Conservation (phyloP, 768 basidiomycete species). For the Hericium erinaceus region DNA sequence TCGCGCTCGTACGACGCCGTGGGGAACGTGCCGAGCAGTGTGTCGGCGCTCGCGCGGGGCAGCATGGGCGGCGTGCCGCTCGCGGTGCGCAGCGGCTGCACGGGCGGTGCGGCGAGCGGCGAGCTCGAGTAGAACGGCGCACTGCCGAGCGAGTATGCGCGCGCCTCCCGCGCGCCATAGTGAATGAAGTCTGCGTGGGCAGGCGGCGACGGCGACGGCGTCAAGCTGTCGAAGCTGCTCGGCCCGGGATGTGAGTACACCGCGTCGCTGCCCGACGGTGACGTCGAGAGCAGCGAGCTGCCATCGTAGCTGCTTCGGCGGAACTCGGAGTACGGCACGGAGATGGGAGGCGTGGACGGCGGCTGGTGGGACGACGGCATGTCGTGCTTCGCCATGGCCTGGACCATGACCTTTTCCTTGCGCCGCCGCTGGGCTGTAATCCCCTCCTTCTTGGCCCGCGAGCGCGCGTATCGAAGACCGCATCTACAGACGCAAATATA, state of each 20-base stretch:
- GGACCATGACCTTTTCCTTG: constrained; percentile 45
- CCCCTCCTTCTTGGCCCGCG: constrained; percentile 83
- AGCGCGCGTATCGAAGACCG: constrained; percentile 79
- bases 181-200: constrained; percentile 47
- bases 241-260: constrained; percentile 29
- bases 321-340: constrained; percentile 39
- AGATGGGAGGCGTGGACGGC: constrained; percentile 24
- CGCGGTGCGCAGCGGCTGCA: constrained; percentile 12
- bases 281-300: constrained; percentile 33
- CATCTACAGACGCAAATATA: constrained; percentile 39
- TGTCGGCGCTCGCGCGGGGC: constrained; percentile 6
- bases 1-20: constrained; percentile 13
- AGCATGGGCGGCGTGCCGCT: constrained; percentile 5
- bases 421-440: constrained; percentile 48
- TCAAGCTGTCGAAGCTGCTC: constrained; percentile 32
- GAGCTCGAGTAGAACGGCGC: constrained; percentile 43
- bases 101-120: constrained; percentile 37
- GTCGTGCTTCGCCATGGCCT: constrained; percentile 16
- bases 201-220: constrained; percentile 62
- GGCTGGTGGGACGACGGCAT: constrained; percentile 14
- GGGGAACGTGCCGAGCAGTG: constrained; percentile 11
- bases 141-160: constrained; percentile 16
- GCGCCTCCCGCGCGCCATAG: constrained; percentile 27
- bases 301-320: constrained; percentile 35
- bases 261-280: constrained; percentile 44